These are phyloP conservation scores for Perkinsela sp. DNA, from an alignment of 208 protist genomes.

Conservation along the genomic window DNA sequence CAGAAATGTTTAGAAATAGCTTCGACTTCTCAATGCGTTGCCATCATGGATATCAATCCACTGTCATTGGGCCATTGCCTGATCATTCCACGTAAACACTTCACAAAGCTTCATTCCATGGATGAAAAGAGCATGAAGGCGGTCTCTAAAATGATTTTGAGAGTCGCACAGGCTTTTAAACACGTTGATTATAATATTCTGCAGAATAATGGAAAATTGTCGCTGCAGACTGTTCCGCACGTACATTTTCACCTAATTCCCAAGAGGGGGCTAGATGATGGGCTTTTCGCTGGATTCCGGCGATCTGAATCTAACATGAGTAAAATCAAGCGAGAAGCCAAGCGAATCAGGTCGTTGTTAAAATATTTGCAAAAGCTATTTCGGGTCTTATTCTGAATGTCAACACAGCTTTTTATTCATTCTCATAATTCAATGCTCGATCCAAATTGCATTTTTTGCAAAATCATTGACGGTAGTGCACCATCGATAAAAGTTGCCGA, in stretches of 20 bases:
- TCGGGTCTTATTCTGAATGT: background rate
- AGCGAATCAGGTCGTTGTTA: background rate
- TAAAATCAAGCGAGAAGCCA: background rate
- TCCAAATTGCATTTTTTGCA: constrained; percentile 43
- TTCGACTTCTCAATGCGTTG: background rate
- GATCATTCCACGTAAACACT: constrained; percentile 44
- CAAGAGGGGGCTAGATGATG: constrained; percentile 8
- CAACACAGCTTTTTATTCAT: no score
- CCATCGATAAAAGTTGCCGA: constrained; percentile 54
- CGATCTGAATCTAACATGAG: background rate
- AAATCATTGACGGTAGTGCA: constrained; percentile 33
- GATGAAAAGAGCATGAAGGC: constrained; percentile 28
- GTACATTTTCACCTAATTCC: constrained; percentile 79
- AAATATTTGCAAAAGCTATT: background rate
- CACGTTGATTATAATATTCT: constrained; percentile 61
- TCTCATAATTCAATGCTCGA: no score
- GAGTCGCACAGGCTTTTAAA: constrained; percentile 15
- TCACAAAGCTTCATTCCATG: constrained; percentile 33
- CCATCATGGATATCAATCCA: constrained; percentile 53
- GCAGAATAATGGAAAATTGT: constrained; percentile 63
- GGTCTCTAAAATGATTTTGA: constrained; percentile 16
- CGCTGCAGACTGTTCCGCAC: constrained; percentile 65
- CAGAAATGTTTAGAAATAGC: background rate
- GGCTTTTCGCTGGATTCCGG: no score
- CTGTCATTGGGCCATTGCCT: constrained; percentile 39